Base-by-base conservation (phyloP, 148 eudicot genomes). In the Spergularia bocconei region DNA sequence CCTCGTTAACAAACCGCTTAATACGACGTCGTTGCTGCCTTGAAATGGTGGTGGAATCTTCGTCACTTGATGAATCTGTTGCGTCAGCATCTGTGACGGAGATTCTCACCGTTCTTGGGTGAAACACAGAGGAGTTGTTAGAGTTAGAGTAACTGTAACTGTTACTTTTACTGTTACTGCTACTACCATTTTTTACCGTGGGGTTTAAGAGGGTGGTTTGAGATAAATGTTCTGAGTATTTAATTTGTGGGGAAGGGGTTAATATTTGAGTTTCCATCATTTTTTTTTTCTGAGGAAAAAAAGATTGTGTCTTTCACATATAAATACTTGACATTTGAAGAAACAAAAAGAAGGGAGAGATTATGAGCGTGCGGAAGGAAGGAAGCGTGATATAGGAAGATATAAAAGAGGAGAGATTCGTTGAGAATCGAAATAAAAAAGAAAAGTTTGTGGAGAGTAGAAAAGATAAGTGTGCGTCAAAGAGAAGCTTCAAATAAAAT, bases 61-160 rank as follows among this genome's bases (percentile, higher is more conserved):
- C 96, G 62, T 91, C 96, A 44, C 89, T 77, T 21, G 98, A 93
- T 1, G 91, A 87, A 66, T 92, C 97, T 16, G 95, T 92, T 0
- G 95, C 97, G 33, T 92, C 85, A 13, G 80, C 77, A 60, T 92
- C 97, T 2, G 91, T 88, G 50, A 86, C 88, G 10, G 89, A 79
- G 38, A 92, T 86, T 65, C 95, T 81, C 0, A 92, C 88, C 7
- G 82, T 57, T 65, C 78, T 87, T 0, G 91, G 80, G 17, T 19
- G 44, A 72, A 50, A 13, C 5, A 57, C 17, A 2, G 55, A 47
- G 55, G 11, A 12, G 36, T 29, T 29, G 36, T 29, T n/a, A n/a
- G n/a, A 29, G 2, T 2, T 29, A 29, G 1, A 29, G 3, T 29
- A 29, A 29, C 36, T 29, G 36, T 29, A 0, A 29, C 2, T n/a